A percentile compares a stretch with the other conserved stretches of the same genome.
Evolutionary conservation across 2,329 filamentous ascomycete species (phyloP).

Genomic region (Monosporascus sp.): DNA sequence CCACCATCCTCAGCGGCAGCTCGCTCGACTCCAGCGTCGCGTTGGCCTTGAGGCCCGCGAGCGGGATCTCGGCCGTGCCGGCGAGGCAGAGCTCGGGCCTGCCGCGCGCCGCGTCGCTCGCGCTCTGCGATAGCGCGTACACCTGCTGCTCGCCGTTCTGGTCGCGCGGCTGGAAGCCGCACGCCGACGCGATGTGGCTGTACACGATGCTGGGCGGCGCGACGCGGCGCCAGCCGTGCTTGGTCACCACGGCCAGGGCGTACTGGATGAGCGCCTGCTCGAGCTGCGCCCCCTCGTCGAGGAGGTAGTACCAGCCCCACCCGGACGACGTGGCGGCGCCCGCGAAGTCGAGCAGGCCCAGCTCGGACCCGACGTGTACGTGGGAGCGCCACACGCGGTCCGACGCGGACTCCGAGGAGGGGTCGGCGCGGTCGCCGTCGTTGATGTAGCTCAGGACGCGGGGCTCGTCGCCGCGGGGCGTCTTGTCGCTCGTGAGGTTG

Average conservation of each 20-base stretch:
- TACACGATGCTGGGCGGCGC: constrained; percentile 89
- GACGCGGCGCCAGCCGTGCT: constrained; percentile 72
- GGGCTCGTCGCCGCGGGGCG: constrained; percentile 64
- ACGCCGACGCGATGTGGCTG: constrained; percentile 81
- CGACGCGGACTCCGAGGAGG: constrained; percentile 21
- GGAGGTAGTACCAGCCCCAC: constrained; percentile 97
- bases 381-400: constrained; percentile 63
- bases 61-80: constrained; percentile 89
- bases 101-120: constrained; percentile 53
- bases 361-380: constrained; percentile 76
- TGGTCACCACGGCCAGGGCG: constrained; percentile 66
- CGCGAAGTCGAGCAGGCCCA: constrained; percentile 88
- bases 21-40: constrained; percentile 57
- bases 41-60: constrained; percentile 84
- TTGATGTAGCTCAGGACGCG: constrained; percentile 74
- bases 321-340: constrained; percentile 76
- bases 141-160: constrained; percentile 88
- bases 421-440: constrained; percentile 45
- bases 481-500: constrained; percentile 74
- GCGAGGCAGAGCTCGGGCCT: constrained; percentile 71
- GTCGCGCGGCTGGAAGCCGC: constrained; percentile 91
- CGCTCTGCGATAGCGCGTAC: constrained; percentile 67
- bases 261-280: constrained; percentile 92
- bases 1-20: constrained; percentile 74
- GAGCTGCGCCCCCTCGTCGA: constrained; percentile 87